These are phyloP conservation scores for Pythium folliculosum DNA, from an alignment of 352 stramenopile species.

Conservation along the genomic window DNA sequence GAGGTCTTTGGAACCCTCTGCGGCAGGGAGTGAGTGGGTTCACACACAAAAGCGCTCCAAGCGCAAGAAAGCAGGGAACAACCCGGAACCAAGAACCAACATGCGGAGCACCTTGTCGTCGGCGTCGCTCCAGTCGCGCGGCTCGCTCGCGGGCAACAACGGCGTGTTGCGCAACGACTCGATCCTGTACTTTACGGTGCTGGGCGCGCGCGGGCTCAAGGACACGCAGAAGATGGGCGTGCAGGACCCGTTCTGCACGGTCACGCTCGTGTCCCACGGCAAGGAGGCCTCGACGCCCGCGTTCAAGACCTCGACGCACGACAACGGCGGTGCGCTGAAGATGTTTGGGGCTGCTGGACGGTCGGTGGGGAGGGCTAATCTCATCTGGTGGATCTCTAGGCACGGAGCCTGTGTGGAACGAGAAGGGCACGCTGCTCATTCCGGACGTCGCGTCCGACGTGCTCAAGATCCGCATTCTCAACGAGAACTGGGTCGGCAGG, in stretches of 20 bases:
- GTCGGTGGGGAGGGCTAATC: background rate
- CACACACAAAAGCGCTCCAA: background rate
- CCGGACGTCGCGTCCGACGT: conserved; percentile 66
- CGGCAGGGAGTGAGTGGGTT: conserved; percentile 4
- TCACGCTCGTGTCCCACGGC: conserved; percentile 58
- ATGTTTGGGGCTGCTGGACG: background rate
- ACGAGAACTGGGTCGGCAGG: conserved; percentile 84
- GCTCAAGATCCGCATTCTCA: conserved; percentile 69
- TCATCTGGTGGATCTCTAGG: conserved; percentile 30
- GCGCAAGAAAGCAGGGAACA: background rate
- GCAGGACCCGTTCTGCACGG: conserved; percentile 72
- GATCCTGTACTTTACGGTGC: conserved; percentile 69
- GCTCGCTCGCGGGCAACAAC: conserved; percentile 24
- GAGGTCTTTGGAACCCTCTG: background rate
- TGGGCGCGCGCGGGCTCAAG: conserved; percentile 67
- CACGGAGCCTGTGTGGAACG: conserved; percentile 68
- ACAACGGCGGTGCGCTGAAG: conserved; percentile 54
- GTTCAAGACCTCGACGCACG: conserved; percentile 75
- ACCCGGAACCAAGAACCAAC: background rate
- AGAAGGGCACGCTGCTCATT: conserved; percentile 73
- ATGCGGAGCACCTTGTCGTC: conserved; percentile 19
- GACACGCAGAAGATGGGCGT: conserved; percentile 67
- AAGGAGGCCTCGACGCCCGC: conserved; percentile 50
- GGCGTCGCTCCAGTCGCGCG: conserved; percentile 17
- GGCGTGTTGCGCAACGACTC: conserved; percentile 62